Evolutionary conservation across 108 stramenopile genomes (phyloP).

Genomic region (Parietichytrium sp.): DNA sequence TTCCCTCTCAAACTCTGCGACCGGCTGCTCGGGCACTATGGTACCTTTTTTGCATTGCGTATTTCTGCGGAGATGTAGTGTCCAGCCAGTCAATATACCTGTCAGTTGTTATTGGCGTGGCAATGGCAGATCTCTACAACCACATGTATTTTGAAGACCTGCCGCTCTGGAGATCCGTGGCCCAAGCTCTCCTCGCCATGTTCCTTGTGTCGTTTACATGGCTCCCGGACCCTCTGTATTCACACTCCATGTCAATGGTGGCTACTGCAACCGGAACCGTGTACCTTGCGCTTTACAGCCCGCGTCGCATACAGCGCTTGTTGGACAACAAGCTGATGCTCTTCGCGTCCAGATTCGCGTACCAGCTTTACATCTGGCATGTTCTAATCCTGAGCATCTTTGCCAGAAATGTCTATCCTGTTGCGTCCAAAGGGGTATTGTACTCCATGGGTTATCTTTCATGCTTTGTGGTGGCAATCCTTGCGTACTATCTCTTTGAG

Average conservation of each 20-base stretch:
- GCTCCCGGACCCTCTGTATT: neutral
- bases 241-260: neutral
- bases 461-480: neutral
- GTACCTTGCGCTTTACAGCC: neutral
- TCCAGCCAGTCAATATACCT: neutral
- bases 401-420: neutral
- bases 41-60: neutral
- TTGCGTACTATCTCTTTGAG: neutral
- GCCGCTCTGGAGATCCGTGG: neutral
- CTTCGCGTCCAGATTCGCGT: neutral
- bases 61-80: neutral
- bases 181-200: neutral
- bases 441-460: neutral
- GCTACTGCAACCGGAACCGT: neutral
- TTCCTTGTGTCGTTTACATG: neutral
- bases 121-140: slow-evolving; percentile 25
- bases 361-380: slow-evolving; percentile 35
- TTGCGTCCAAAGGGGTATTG: neutral
- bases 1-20: neutral
- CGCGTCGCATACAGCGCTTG: neutral
- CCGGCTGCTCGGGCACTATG: neutral
- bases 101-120: neutral
- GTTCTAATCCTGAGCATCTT: neutral
- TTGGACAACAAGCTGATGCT: slow-evolving; percentile 18
- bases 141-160: neutral